A percentile compares a stretch with the other conserved stretches of the same genome.
Evolutionary conservation across 768 basidiomycete species (phyloP).

Genomic region (Amanita pallidorosea): DNA sequence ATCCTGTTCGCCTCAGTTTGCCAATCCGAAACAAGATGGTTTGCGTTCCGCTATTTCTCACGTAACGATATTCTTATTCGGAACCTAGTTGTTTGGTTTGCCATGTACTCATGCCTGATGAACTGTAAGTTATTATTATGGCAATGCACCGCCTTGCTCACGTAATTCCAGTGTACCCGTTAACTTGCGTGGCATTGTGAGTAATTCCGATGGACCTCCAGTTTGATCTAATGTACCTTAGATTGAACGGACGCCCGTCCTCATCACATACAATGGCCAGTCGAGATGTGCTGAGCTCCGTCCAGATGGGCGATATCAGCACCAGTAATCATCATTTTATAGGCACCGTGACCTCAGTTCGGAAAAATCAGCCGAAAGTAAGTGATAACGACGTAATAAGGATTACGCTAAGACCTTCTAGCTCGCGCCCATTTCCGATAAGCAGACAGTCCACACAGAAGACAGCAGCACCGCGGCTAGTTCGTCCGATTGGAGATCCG

Average conservation of each 20-base stretch:
- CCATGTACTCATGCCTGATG: background rate
- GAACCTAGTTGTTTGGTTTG: background rate
- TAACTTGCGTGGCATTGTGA: constrained; percentile 1
- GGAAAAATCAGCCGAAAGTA: background rate
- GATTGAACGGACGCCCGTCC: background rate
- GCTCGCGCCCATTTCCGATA: background rate
- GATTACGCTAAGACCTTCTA: background rate
- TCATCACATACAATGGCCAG: background rate
- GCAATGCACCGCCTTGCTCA: background rate
- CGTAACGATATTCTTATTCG: background rate
- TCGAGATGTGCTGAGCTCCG: background rate
- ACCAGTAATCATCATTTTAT: background rate
- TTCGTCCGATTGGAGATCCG: too few relatives aligned
- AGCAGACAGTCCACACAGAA: too few relatives aligned
- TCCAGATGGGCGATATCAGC: background rate
- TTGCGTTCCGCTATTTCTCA: background rate
- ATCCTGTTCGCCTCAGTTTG: background rate
- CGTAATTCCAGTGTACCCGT: background rate
- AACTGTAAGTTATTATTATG: background rate
- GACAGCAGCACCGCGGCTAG: too few relatives aligned
- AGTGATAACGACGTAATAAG: background rate
- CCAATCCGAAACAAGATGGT: background rate
- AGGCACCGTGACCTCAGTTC: background rate
- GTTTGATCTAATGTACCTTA: background rate
- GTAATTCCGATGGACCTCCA: background rate